Evolutionary conservation across 225 moss, liverwort and hornwort genomes (phyloP), one percentile per base, ranked within the genome.

Genomic region (Bryoerythrophyllum caledonicum): DNA sequence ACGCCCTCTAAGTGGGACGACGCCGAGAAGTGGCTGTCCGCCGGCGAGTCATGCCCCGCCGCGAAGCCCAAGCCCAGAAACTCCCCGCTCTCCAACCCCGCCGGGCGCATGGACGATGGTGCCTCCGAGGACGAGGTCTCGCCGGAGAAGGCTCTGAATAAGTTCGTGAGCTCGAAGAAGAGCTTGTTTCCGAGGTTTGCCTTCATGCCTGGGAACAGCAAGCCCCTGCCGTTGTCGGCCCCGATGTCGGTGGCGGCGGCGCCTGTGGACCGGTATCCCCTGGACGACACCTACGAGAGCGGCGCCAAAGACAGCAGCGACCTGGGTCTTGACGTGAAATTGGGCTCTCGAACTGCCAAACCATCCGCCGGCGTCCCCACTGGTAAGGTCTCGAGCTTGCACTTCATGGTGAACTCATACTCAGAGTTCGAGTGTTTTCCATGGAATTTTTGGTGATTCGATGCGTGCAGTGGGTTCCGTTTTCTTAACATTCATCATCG

Each of bases 1-100:
- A 86, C 94, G 7, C 96, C 96, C 8, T 96, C 96, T 5, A 96
- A 96, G 74, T 96, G 96, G 96, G 93, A 96, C 65, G 96, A 96
- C 72, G 96, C 96, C 10, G 93, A 96, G 75, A 93, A 93, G 78
- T 96, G 96, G 96, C 78, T 96, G 11, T 89, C 96, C 10, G 79
- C 77, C 6, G 84, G 90, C 24, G 96, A 96, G n/a, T n/a, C n/a
- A n/a, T n/a, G n/a, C n/a, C n/a, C n/a, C n/a, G n/a, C n/a, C n/a
- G n/a, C n/a, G n/a, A n/a, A n/a, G 60, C 70, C 1, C 91, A 89
- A 19, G 75, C 73, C 87, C 3, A 91, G 87, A 69, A 88, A 74
- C 35, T 86, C 88, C 35, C 81, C 93, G 0, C 83, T 90, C 66
- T 81, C 78, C 4, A 68, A 53, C 5, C 16, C 52, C 2, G n/a